Percentiles rank a stretch among this genome's conserved stretches.
These are phyloP conservation scores for Phytophthora hibernalis DNA, from an alignment of 352 stramenopile genomes.

Conservation along the genomic window DNA sequence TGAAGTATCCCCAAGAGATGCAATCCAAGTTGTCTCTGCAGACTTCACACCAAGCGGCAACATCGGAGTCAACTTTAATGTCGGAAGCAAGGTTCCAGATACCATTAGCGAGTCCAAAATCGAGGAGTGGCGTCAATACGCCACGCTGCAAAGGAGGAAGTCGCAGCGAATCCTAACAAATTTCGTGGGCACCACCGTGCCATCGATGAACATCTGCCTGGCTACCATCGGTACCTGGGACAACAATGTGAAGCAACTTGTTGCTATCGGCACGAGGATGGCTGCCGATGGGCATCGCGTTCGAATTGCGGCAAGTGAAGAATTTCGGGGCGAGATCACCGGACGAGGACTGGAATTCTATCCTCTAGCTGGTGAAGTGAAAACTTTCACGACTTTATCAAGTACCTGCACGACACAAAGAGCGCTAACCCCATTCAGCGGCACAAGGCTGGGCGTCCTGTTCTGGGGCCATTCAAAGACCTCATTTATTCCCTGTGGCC, in stretches of 20 bases:
- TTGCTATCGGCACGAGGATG: conserved; percentile 68
- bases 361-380: conserved; percentile 39
- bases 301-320: conserved; percentile 76
- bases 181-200: conserved; percentile 23
- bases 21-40: conserved; percentile 28
- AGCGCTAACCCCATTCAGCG: conserved; percentile 34
- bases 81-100: conserved; percentile 26
- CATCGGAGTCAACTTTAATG: conserved; percentile 39
- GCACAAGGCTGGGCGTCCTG: conserved; percentile 27
- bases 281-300: conserved; percentile 79
- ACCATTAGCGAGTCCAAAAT: conserved; percentile 26
- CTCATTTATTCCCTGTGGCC: conserved; percentile 50
- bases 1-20: conserved; percentile 17
- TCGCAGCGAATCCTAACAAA: conserved; percentile 29
- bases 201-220: conserved; percentile 56
- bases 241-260: conserved; percentile 63
- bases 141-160: conserved; percentile 34
- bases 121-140: conserved; percentile 36
- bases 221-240: conserved; percentile 55
- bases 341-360: conserved; percentile 59
- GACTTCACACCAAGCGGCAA: conserved; percentile 35
- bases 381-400: conserved; percentile 48
- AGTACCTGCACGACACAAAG: conserved; percentile 44
- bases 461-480: conserved; percentile 37
- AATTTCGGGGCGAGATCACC: conserved; percentile 64